Base-by-base conservation (phyloP, 768 basidiomycete species). In the Podaxis pistillaris region DNA sequence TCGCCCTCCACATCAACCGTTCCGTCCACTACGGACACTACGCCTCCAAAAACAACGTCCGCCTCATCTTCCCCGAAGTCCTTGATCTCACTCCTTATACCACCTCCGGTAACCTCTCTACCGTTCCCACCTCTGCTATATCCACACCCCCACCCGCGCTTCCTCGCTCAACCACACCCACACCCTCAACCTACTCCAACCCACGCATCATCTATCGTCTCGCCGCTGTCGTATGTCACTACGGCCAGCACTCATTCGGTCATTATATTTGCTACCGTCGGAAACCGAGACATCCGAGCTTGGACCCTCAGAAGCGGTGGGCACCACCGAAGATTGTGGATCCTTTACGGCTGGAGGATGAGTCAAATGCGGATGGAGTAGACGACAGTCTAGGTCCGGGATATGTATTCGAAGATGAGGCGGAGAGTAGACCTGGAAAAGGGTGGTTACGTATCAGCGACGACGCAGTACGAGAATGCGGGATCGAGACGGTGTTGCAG, bases 361-460 rank as follows among this genome's bases (percentile, higher is more conserved):
- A 71, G 51, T 66, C 71, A 33, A 64, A 68, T n/a, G 50, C 64
- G 52, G 65, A 67, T 7, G 68, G 69, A 47, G 68, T 24, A 5
- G 62, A 68, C 24, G 68, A 66, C 33, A 24, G 52, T 37, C 46
- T 58, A 12, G 47, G 61, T 13, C 58, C 62, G 11, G 36, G 40
- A 26, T 68, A 66, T n/a, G 53, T 58, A 2, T 64, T 65, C 37
- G 63, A 53, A 24, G 60, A 72, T 50, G 81, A 80, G 38, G 65
- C 67, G 30, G 69, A 67, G 1, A 67, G 64, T n/a, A 69, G 71
- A 7, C 75, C 83, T 2, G 88, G 88, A 6, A 78, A 75, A 28
- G 90, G 93, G 2, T 98, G 96, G 96, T 76, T 97, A 60, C 79
- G 93, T 61, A 88, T 95, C 64, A 93, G 91, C 69, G 96, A 99